Evolutionary conservation across 2,329 filamentous ascomycete genomes (phyloP), one percentile per base, ranked within the genome.

Genomic region (Chaetomiaceae sp.): DNA sequence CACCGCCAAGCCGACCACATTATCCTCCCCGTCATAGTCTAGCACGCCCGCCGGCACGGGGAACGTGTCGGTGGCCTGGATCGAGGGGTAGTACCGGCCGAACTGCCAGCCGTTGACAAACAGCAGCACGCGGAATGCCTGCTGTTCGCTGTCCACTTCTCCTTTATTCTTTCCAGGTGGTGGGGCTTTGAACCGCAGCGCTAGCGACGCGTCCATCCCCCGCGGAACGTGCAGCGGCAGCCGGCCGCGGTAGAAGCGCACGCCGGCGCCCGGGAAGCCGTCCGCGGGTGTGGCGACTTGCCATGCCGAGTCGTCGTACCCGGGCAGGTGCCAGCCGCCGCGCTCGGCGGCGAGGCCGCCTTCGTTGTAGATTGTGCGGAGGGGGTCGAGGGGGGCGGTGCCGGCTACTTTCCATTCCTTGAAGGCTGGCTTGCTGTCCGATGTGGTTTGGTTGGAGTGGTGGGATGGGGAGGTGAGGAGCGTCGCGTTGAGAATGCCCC

Each of bases 41-140:
- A 46, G n/a, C 22, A 46, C 43, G 2, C 43, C 43, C 14, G 9
- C 29, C 4, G 43, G 43, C 12, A 46, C 37, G 20, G 43, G 43
- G 8, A 46, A 46, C 6, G 37, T 46, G 14, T 40, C 32, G 30
- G 40, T 37, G 22, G 20, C 5, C 9, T 36, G 20, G 18, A 46
- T 46, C 15, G 30, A 35, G 10, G 43, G 43, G 14, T 46, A 46
- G 9, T 40, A 46, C 12, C 43, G 36, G 36, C 36, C 43, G 15
- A 35, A 46, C 32, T 46, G 43, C 43, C 43, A 46, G 17, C 43
- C 43, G 9, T 46, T 46, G 15, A 46, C 43, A 36, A 46, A 40
- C 11, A 40, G 24, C 30, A 46, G 37, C 36, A 40, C 43, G 20
- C 36, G 32, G 17, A 30, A 12, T 8, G 11, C 27, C 27, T 12